Evolutionary conservation across 2,329 filamentous ascomycete species (phyloP).

Genomic region (Xylaria digitata): DNA sequence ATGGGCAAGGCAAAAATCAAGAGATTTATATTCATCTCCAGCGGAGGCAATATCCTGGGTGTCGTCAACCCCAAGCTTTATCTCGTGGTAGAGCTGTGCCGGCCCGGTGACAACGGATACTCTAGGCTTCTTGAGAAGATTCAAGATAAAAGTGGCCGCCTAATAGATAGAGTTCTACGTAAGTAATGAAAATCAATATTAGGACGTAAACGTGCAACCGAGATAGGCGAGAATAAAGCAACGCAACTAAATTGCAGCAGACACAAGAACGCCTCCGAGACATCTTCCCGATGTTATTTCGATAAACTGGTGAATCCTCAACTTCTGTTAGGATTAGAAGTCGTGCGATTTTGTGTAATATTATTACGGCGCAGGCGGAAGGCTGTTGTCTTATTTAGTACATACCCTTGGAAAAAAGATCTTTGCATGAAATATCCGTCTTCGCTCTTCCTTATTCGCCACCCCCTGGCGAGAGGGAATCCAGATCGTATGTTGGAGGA

Average conservation of each 20-base stretch:
- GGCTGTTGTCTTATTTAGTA: conserved; percentile 1
- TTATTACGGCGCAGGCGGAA: not conserved
- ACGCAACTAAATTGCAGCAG: not conserved
- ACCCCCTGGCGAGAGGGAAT: not conserved
- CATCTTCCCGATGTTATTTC: not conserved
- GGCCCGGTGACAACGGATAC: conserved; percentile 30
- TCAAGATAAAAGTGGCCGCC: no score
- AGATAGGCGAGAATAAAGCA: not conserved
- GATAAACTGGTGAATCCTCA: not conserved
- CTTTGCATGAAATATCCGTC: conserved; percentile 9
- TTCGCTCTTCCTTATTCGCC: conserved; percentile 8
- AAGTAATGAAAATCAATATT: not conserved
- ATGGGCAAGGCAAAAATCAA: conserved; percentile 31
- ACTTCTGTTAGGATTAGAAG: conserved; percentile 15
- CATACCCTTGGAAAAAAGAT: not conserved
- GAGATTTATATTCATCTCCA: conserved; percentile 30
- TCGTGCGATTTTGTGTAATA: not conserved
- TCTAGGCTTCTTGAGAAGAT: not conserved
- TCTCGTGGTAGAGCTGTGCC: conserved; percentile 29
- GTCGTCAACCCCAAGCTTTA: not conserved
- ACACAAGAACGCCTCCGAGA: not conserved
- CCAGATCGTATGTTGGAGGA: not conserved
- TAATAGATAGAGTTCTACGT: not conserved
- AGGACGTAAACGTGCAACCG: not conserved
- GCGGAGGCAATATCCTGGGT: not conserved